These are phyloP conservation scores for Neurospora sp. DNA, from an alignment of 495 filamentous ascomycete species.

Conservation along the genomic window DNA sequence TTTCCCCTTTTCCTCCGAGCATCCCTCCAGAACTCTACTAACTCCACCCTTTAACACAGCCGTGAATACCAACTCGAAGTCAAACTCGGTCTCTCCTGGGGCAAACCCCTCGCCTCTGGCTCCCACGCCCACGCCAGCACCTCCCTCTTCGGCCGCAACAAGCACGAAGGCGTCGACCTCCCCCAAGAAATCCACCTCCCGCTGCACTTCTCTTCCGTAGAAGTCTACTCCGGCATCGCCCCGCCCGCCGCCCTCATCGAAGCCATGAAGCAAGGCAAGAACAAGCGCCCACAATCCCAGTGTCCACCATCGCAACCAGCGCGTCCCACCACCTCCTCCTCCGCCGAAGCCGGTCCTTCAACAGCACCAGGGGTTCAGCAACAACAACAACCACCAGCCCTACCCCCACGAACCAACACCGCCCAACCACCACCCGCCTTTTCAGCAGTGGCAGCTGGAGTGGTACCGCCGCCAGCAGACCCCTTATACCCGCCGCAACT, in stretches of 20 bases:
- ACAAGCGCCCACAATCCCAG: slow-evolving; percentile 2
- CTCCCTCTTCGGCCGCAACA: slow-evolving; percentile 6
- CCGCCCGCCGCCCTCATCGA: slow-evolving; percentile 68
- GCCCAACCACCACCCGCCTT: slow-evolving; percentile 12
- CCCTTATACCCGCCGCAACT: slow-evolving; percentile 40
- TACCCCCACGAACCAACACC: slow-evolving; percentile 9
- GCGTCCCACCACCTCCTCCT: slow-evolving; percentile 15
- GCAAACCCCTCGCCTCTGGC: slow-evolving; percentile 13
- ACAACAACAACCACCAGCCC: slow-evolving; percentile 1
- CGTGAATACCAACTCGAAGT: slow-evolving; percentile 77
- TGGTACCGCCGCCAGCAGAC: slow-evolving; percentile 12
- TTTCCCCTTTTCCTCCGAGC: not conserved
- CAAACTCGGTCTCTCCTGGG: slow-evolving; percentile 58
- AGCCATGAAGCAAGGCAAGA: slow-evolving; percentile 41
- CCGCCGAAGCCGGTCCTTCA: slow-evolving; percentile 1
- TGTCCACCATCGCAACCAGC: slow-evolving; percentile 25
- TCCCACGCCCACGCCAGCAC: not conserved
- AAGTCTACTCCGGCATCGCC: slow-evolving; percentile 84
- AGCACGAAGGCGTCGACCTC: slow-evolving; percentile 24
- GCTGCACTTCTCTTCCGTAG: slow-evolving; percentile 58
- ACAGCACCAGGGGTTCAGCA: slow-evolving; percentile 7
- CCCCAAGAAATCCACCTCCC: slow-evolving; percentile 64
- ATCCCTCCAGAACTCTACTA: not conserved
- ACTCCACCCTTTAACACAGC: slow-evolving; percentile 2
- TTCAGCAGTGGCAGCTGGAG: slow-evolving; percentile 5